A percentile compares a stretch with the other conserved stretches of the same genome.
Evolutionary conservation across 345 rosid genomes (phyloP).

Genomic region (Brassica rapa): DNA sequence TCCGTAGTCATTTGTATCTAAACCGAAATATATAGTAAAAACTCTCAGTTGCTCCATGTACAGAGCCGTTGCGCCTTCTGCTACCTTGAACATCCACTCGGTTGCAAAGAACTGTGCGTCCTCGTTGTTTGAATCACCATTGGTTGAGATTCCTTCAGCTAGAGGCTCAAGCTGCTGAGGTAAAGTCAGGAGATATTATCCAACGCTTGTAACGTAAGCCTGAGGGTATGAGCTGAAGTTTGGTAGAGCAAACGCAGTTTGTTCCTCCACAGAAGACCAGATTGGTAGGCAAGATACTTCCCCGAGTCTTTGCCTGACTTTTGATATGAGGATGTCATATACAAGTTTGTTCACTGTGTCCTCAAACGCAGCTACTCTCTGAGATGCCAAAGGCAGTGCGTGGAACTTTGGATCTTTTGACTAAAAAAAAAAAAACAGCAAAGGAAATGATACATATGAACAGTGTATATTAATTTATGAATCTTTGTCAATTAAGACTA

Average conservation of each 20-base stretch:
- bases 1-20: too few species aligned
- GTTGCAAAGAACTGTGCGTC: slow-evolving; percentile 94
- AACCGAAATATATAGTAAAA: too few species aligned
- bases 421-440: too few species aligned
- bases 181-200: slow-evolving; percentile 95
- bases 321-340: slow-evolving; percentile 89
- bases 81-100: slow-evolving; percentile 99
- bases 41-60: slow-evolving; percentile 95
- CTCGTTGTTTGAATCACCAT: slow-evolving; percentile 68
- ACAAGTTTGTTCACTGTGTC: slow-evolving; percentile 92
- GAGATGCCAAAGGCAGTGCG: slow-evolving; percentile 83
- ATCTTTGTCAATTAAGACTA: slow-evolving; percentile 21
- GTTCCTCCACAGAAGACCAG: slow-evolving; percentile 93
- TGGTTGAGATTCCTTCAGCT: slow-evolving; percentile 88
- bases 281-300: slow-evolving; percentile 80
- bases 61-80: slow-evolving; percentile 89
- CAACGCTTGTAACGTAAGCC: slow-evolving; percentile 81
- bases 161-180: slow-evolving; percentile 99
- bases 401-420: too few species aligned
- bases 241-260: slow-evolving; percentile 76
- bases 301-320: slow-evolving; percentile 86
- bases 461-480: too few species aligned
- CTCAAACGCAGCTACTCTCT: slow-evolving; percentile 80
- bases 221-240: slow-evolving; percentile 96
- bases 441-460: too few species aligned